Base-by-base conservation (phyloP, 305 asterid genomes). In the Fraxinus platypoda region DNA sequence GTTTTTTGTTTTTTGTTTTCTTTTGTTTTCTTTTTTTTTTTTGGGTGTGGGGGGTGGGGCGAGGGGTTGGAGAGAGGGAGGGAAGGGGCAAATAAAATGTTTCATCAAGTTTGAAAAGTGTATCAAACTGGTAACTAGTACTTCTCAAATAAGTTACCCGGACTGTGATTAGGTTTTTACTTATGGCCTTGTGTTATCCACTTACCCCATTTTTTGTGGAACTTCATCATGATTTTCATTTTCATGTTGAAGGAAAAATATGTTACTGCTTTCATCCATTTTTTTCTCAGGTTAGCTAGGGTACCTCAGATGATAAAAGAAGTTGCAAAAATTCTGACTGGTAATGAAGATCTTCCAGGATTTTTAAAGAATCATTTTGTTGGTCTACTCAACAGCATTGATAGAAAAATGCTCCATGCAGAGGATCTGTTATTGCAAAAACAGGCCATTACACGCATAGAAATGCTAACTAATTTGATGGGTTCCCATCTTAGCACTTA, bases 401-500 rank as follows among this genome's bases (percentile, higher is more conserved):
- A 94, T 85, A 88, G 97, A 87, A 96, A 96, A 83, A 94, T 94
- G 99, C 98, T 94, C 86, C 97, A 93, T 34, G 89, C 94, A 59
- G 93, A 91, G 85, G 94, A 94, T 85, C 81, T 73, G 59, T 86
- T 89, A 80, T 87, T 94, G 85, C 99, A 96, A 88, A 92, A 88
- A 78, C 98, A 94, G 88, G 97, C 99, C 86, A 86, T 94, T 81
- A 87, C 84, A 88, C 90, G 99, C 49, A 96, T 96, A 83, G 93
- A 93, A 90, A 88, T 96, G 95, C 91, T 96, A 82, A 93, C 94
- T 78, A 87, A 89, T 82, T 85, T 94, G 92, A 96, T 96, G 94
- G 99, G 97, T 77, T 84, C 97, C 84, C 97, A 96, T 84, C 97
- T 96, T 78, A 87, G 97, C 92, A 90, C 98, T 74, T 90, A 96